Base-by-base conservation (phyloP, 345 rosid genomes). In the Boechera divaricarpa region DNA sequence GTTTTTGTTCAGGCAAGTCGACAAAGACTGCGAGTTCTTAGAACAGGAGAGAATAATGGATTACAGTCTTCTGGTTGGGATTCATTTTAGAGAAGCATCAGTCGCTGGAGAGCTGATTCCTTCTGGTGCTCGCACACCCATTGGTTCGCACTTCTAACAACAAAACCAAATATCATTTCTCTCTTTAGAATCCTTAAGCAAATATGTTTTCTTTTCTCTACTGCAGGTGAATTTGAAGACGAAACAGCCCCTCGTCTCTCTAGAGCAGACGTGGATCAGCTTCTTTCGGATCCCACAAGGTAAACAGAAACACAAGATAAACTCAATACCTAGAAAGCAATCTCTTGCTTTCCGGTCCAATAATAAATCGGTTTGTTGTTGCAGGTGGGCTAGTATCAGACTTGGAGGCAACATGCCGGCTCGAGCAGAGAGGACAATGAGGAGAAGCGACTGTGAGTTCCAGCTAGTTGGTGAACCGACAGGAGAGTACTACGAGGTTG, bases 31-130 rank as follows among this genome's bases (percentile, higher is more conserved):
- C 16, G 98, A 94, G 83, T 84, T 94, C 78, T 89, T 94, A 41
- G 97, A 90, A 71, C 98, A 91, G 42, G 98, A 91, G 78, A 91
- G 96, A 63, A 94, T 92, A 26, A 94, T 94, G 98, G 98, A 94
- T 76, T 94, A 94, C 36, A 94, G 97, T 81, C 89, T 94, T 52
- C 69, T 94, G 32, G 96, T 94, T 42, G 98, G 98, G 72, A 94
- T 94, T 73, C 95, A 91, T 58, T 94, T 94, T 74, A 86, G 90
- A 82, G 93, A 90, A 68, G 83, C 87, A 62, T 72, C 96, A 24
- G 72, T 79, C 6, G 77, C 77, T 57, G 89, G 97, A 28, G 91
- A 91, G 39, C 63, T 91, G 18, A 79, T 74, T 41, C 91, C 96
- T 42, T 84, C 86, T 38, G 87, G 83, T 79, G 77, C 88, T 74